Conservation (phyloP, 257 asterid species). For the Fraxinus quadrangulata region DNA sequence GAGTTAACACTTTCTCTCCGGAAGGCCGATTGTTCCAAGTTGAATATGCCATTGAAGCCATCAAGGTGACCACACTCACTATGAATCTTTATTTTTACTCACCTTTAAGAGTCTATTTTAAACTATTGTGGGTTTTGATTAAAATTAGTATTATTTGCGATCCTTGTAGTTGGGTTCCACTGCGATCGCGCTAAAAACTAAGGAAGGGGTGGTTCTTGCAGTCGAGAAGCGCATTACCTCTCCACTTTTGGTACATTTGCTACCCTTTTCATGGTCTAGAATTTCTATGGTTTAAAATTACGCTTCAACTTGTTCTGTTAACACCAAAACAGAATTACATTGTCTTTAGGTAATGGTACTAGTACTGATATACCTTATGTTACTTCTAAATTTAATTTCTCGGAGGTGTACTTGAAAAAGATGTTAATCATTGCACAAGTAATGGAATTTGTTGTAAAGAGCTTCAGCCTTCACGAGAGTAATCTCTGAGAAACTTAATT, state of each 20-base stretch:
- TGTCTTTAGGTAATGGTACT: not conserved
- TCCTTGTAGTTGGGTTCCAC: slow-evolving; percentile 79
- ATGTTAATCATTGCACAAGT: not conserved
- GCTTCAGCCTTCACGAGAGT: not conserved
- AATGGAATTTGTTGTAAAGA: not conserved
- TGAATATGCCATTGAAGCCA: slow-evolving; percentile 92
- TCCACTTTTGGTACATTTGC: slow-evolving; percentile 67
- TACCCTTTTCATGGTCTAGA: not conserved
- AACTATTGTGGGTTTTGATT: not conserved
- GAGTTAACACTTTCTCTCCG: slow-evolving; percentile 93
- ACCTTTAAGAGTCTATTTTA: not conserved
- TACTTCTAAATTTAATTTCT: not conserved
- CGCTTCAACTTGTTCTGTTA: not conserved
- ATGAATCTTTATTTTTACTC: not conserved
- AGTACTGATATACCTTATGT: not conserved
- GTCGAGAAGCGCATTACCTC: slow-evolving; percentile 95
- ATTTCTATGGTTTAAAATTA: not conserved
- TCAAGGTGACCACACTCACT: slow-evolving; percentile 46
- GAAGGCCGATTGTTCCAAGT: slow-evolving; percentile 96
- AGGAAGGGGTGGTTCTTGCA: slow-evolving; percentile 91
- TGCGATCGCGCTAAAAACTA: slow-evolving; percentile 88
- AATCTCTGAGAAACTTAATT: not conserved
- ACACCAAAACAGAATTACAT: not conserved
- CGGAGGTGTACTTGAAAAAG: not conserved
- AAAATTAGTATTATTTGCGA: not conserved